phyloP scores from a whole-genome alignment of 106 monocot species.

The Apostasia shenzhenica region DNA sequence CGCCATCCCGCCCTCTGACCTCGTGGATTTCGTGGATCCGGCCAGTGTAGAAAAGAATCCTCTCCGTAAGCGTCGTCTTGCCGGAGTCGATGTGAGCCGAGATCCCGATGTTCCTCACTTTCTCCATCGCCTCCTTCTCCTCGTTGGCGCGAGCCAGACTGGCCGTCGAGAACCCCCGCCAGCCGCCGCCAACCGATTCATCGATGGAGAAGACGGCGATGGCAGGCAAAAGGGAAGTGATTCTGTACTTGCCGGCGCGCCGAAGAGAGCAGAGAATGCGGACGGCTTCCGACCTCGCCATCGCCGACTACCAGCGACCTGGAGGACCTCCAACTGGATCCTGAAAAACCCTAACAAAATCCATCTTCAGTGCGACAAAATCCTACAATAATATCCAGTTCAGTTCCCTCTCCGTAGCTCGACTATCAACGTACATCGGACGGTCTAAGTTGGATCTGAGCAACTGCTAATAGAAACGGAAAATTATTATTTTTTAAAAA shows the following conservation, averaged over 20 bases:
- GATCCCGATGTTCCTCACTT: slow-evolving; percentile 89
- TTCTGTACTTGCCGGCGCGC: slow-evolving; percentile 2
- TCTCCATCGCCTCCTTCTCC: slow-evolving; percentile 81
- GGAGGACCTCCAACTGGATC: background rate
- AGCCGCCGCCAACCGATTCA: background rate
- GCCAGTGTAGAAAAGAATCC: slow-evolving; percentile 90
- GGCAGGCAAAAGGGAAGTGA: slow-evolving; percentile 3
- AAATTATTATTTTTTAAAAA: too few relatives aligned
- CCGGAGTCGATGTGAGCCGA: slow-evolving; percentile 99
- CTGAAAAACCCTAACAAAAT: slow-evolving; percentile 2
- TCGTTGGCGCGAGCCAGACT: slow-evolving; percentile 34
- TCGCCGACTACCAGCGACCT: slow-evolving; percentile 9
- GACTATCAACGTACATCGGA: too few relatives aligned
- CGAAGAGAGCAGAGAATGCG: slow-evolving; percentile 43
- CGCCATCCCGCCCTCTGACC: slow-evolving; percentile 87
- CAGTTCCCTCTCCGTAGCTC: too few relatives aligned
- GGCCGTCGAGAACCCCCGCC: slow-evolving; percentile 32
- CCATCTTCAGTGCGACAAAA: background rate
- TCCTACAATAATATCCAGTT: too few relatives aligned
- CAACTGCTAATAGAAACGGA: too few relatives aligned
- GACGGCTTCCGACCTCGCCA: slow-evolving; percentile 45
- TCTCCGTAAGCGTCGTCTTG: slow-evolving; percentile 94
- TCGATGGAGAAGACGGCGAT: slow-evolving; percentile 28
- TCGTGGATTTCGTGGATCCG: slow-evolving; percentile 98
- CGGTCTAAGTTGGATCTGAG: too few relatives aligned